These are phyloP conservation scores for Fulvia fulva DNA, from an alignment of 2,329 filamentous ascomycete genomes.

Conservation along the genomic window DNA sequence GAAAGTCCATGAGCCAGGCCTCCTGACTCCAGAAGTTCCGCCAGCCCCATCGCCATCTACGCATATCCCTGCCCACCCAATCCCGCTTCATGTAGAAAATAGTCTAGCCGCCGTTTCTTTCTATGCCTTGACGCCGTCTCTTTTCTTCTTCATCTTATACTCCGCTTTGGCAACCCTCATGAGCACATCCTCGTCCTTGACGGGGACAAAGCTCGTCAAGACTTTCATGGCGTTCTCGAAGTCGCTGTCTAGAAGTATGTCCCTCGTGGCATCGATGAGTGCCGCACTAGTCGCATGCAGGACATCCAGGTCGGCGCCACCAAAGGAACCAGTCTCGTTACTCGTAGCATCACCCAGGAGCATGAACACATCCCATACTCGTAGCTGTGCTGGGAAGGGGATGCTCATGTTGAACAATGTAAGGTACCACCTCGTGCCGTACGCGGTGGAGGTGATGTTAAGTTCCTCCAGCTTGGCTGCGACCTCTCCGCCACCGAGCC, in stretches of 20 bases:
- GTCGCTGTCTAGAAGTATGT: conserved; percentile 85
- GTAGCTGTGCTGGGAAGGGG: conserved; percentile 87
- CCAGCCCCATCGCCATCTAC: not conserved
- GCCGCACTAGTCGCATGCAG: conserved; percentile 83
- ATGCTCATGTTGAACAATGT: conserved; percentile 97
- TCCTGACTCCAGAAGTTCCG: not conserved
- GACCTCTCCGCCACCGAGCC: conserved; percentile 77
- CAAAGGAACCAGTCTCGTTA: conserved; percentile 35
- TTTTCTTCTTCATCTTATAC: conserved; percentile 67
- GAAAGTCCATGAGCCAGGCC: not conserved
- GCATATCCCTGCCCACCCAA: not conserved
- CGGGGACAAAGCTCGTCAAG: conserved; percentile 86
- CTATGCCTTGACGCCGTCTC: conserved; percentile 10
- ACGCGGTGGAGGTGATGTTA: conserved; percentile 80
- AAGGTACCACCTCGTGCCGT: conserved; percentile 94
- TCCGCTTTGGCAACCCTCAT: conserved; percentile 88
- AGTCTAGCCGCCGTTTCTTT: not conserved
- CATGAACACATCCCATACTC: conserved; percentile 98
- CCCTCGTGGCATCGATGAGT: conserved; percentile 82
- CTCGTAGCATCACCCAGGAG: conserved; percentile 68
- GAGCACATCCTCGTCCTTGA: conserved; percentile 88
- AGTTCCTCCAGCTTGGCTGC: conserved; percentile 72
- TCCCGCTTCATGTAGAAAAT: not conserved
- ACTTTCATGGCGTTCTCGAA: conserved; percentile 99
- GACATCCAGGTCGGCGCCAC: conserved; percentile 69